Conservation (phyloP, 2,329 filamentous ascomycete genomes). For the Trichoderma sp. region DNA sequence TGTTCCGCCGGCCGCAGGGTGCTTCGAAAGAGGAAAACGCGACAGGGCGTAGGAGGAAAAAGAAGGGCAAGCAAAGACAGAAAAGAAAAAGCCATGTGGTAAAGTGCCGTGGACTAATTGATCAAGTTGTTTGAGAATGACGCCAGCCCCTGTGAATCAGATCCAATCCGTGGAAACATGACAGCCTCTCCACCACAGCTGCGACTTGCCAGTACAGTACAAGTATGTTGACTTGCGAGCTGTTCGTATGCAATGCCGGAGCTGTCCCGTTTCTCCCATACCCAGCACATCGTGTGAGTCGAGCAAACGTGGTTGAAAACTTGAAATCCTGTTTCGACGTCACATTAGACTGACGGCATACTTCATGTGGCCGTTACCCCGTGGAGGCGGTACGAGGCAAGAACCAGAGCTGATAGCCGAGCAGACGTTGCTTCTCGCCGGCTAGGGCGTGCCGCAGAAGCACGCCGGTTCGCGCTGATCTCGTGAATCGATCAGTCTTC, state of each 20-base stretch:
- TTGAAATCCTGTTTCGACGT: background rate
- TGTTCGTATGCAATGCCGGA: background rate
- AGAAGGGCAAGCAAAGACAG: background rate
- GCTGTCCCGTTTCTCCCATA: background rate
- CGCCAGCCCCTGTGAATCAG: conserved; percentile 20
- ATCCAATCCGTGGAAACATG: conserved; percentile 3
- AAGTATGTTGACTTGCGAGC: background rate
- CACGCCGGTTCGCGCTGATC: background rate
- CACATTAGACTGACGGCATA: background rate
- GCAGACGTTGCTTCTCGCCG: background rate
- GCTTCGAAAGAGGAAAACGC: background rate
- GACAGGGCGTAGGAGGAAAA: background rate
- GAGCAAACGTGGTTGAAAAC: too few species aligned
- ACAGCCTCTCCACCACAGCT: conserved; percentile 8
- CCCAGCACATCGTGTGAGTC: background rate
- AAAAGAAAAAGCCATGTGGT: conserved; percentile 18
- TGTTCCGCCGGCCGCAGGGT: conserved; percentile 13
- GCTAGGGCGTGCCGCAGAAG: conserved; percentile 2
- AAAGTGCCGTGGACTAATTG: conserved; percentile 20
- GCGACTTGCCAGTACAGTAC: background rate
- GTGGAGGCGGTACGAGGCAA: background rate
- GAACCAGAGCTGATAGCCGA: background rate
- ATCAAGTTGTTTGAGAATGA: conserved; percentile 19
- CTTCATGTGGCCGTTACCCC: background rate
- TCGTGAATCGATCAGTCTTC: background rate